phyloP scores from a whole-genome alignment of 83 land plant genomes.

The Diphasiastrum complanatum region DNA sequence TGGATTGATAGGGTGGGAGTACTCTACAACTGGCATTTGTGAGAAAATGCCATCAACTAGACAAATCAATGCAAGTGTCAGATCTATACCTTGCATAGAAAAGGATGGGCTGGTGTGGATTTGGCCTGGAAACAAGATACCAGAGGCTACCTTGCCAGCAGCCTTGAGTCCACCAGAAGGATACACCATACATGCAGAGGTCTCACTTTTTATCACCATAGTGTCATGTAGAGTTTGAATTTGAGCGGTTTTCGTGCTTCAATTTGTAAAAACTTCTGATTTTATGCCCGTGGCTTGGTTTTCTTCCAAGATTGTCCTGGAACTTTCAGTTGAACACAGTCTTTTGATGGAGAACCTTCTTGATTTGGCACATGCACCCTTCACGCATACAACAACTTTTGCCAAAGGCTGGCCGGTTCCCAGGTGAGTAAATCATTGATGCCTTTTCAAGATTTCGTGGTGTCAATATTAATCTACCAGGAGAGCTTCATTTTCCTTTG shows the following conservation, averaged over 20 bases:
- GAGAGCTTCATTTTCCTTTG: no score
- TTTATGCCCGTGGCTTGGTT: background rate
- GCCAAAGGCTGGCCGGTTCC: no score
- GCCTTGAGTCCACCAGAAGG: constrained; percentile 72
- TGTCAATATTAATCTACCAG: no score
- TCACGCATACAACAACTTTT: no score
- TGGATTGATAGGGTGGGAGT: constrained; percentile 79
- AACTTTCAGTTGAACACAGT: constrained; percentile 26
- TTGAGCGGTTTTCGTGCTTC: background rate
- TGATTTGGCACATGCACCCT: no score
- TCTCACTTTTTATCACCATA: constrained; percentile 8
- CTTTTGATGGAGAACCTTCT: no score
- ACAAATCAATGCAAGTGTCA: constrained; percentile 54
- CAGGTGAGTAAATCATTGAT: no score
- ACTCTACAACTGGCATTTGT: constrained; percentile 77
- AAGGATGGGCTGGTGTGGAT: constrained; percentile 95
- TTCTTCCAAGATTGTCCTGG: constrained; percentile 59
- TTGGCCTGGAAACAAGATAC: constrained; percentile 90
- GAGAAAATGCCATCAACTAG: constrained; percentile 96
- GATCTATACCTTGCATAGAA: constrained; percentile 83
- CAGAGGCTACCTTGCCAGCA: constrained; percentile 56
- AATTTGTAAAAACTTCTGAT: background rate
- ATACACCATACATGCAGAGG: constrained; percentile 80
- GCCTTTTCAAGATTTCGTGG: no score
- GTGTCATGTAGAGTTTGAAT: background rate